phyloP scores from a whole-genome alignment of 352 stramenopile genomes.

The Peronosclerospora sorghi region DNA sequence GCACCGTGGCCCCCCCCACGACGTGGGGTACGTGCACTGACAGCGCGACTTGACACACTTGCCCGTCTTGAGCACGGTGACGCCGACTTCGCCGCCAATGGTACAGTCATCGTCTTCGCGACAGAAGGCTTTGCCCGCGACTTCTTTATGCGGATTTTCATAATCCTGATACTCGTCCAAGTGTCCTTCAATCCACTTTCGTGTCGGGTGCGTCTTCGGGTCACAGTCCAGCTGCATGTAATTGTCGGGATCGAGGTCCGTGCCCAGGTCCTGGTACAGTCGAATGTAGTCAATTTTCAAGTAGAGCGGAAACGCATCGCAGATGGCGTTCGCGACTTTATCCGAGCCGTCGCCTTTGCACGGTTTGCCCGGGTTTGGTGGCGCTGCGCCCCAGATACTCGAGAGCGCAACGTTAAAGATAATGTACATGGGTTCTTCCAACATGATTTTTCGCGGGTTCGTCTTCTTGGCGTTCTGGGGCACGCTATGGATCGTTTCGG shows the following conservation, averaged over 20 bases:
- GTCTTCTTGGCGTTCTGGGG: constrained; percentile 20
- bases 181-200: constrained; percentile 28
- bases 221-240: constrained; percentile 27
- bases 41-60: constrained; percentile 38
- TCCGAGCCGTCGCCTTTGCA: constrained; percentile 18
- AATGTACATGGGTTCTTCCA: constrained; percentile 87
- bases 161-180: constrained; percentile 40
- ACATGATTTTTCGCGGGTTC: constrained; percentile 71
- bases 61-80: constrained; percentile 21
- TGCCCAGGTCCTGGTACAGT: constrained; percentile 60
- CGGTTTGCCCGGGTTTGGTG: constrained; percentile 9
- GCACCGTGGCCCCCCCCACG: constrained; percentile 51
- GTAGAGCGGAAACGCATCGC: constrained; percentile 32
- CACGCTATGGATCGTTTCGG: constrained; percentile 22
- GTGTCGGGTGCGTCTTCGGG: constrained; percentile 23
- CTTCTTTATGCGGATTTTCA: constrained; percentile 26
- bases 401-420: constrained; percentile 91
- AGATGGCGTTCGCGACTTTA: constrained; percentile 33
- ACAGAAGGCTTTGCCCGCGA: constrained; percentile 31
- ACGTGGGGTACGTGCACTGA: constrained; percentile 29
- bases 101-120: constrained; percentile 33
- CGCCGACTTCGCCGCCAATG: constrained; percentile 11
- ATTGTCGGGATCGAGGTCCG: constrained; percentile 9
- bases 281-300: constrained; percentile 80
- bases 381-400: constrained; percentile 34